A percentile compares a stretch with the other conserved stretches of the same genome.
Evolutionary conservation across 192 early-diverging fungal species (phyloP).

Genomic region (Coemansia sp.): DNA sequence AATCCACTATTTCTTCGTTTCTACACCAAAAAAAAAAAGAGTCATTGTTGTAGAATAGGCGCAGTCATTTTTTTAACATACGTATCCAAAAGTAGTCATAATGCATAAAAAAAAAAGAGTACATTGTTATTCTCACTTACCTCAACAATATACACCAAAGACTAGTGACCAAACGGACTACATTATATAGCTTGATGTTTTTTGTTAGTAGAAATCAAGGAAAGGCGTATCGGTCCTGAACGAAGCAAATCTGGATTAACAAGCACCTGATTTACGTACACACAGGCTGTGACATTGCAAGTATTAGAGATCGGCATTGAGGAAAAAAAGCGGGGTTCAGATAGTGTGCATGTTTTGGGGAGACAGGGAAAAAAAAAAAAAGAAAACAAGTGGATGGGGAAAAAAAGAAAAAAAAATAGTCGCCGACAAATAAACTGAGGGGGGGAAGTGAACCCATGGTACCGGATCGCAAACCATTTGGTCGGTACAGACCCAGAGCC

Average conservation of each 20-base stretch:
- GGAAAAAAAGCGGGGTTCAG: background rate
- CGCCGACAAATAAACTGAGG: background rate
- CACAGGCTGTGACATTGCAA: background rate
- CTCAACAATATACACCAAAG: background rate
- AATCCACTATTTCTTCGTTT: background rate
- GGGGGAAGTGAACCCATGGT: background rate
- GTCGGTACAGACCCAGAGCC: slow-evolving; percentile 6
- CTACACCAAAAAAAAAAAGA: background rate
- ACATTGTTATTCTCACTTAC: background rate
- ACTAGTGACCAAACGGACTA: background rate
- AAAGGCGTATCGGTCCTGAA: background rate
- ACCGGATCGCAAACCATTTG: background rate
- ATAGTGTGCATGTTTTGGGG: slow-evolving; percentile 8
- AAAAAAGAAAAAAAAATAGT: background rate
- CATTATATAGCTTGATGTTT: background rate
- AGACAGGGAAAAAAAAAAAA: background rate
- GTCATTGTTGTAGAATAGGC: background rate
- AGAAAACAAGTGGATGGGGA: background rate
- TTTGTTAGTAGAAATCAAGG: background rate
- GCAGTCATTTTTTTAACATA: background rate
- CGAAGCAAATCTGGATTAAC: background rate
- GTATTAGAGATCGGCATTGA: background rate
- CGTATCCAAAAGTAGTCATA: background rate
- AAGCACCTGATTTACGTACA: background rate
- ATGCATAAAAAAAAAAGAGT: too few species aligned